phyloP scores from a whole-genome alignment of 345 rosid species.

The Moricandia moricandioides region DNA sequence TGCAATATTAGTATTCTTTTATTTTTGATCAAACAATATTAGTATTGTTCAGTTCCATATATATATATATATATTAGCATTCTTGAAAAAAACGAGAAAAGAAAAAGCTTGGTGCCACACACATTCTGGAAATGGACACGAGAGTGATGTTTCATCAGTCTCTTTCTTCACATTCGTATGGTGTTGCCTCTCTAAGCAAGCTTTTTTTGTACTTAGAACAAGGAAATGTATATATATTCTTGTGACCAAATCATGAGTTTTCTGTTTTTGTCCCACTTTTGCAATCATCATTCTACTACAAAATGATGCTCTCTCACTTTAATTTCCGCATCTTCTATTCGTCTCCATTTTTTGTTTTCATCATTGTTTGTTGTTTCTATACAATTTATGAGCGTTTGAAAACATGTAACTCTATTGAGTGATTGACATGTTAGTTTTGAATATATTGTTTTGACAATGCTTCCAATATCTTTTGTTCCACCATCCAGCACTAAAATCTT shows the following conservation, averaged over 20 bases:
- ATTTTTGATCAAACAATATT: no score
- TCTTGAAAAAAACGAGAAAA: constrained; percentile 10
- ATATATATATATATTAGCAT: no score
- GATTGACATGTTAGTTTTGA: constrained; percentile 6
- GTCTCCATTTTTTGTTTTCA: background rate
- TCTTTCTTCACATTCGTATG: constrained; percentile 16
- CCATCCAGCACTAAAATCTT: background rate
- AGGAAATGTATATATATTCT: constrained; percentile 25
- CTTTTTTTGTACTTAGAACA: constrained; percentile 15
- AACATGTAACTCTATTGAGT: background rate
- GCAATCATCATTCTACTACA: constrained; percentile 34
- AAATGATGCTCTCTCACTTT: constrained; percentile 34
- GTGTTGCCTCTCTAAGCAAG: constrained; percentile 21
- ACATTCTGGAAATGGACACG: constrained; percentile 2
- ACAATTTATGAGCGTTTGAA: constrained; percentile 14
- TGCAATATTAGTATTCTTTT: background rate
- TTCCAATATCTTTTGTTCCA: background rate
- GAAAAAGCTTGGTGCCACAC: constrained; percentile 11
- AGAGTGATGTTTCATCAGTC: constrained; percentile 33
- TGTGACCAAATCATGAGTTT: constrained; percentile 35
- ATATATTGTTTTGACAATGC: constrained; percentile 1
- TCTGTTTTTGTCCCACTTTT: constrained; percentile 35
- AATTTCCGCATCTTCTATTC: constrained; percentile 10
- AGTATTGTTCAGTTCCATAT: no score
- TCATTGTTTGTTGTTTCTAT: background rate